phyloP scores from a whole-genome alignment of 2,329 filamentous ascomycete genomes.

The Chalara sp. region DNA sequence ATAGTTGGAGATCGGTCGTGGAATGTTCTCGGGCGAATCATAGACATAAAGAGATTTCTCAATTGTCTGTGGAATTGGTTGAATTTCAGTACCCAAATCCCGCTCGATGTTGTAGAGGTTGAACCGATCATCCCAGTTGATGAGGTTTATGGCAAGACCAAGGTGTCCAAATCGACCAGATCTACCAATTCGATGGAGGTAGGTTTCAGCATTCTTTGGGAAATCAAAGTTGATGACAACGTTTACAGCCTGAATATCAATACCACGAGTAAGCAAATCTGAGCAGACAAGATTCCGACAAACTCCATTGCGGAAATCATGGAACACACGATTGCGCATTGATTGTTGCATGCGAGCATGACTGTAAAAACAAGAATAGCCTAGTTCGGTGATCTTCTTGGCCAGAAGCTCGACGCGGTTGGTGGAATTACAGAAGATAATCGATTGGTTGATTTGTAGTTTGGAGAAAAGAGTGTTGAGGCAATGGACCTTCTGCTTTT shows the following conservation, averaged over 20 bases:
- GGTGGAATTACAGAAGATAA: conserved; percentile 99
- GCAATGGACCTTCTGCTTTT: conserved; percentile 99
- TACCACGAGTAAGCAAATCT: conserved; percentile 93
- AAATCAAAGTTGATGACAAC: conserved; percentile 99
- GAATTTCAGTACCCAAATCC: conserved; percentile 94
- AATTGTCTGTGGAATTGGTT: conserved; percentile 88
- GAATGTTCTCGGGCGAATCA: conserved; percentile 91
- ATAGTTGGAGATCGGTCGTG: conserved; percentile 62
- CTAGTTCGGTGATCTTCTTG: conserved; percentile 98
- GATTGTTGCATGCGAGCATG: conserved; percentile 97
- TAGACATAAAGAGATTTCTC: conserved; percentile 99
- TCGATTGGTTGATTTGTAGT: conserved; percentile 99
- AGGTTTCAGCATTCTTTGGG: conserved; percentile 98
- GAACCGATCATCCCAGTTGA: conserved; percentile 99
- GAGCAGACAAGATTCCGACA: conserved; percentile 98
- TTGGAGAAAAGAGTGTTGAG: conserved; percentile 98
- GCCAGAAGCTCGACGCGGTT: conserved; percentile 95
- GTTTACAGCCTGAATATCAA: conserved; percentile 98
- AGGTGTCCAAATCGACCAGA: conserved; percentile 96
- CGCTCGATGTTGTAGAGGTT: conserved; percentile 99
- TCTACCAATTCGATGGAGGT: conserved; percentile 95
- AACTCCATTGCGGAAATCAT: conserved; percentile 96
- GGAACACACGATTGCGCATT: conserved; percentile 95
- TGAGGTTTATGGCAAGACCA: conserved; percentile 95
- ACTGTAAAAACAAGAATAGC: conserved; percentile 99